These are phyloP conservation scores for Daldinia decipiens DNA, from an alignment of 495 filamentous ascomycete species.

Conservation along the genomic window DNA sequence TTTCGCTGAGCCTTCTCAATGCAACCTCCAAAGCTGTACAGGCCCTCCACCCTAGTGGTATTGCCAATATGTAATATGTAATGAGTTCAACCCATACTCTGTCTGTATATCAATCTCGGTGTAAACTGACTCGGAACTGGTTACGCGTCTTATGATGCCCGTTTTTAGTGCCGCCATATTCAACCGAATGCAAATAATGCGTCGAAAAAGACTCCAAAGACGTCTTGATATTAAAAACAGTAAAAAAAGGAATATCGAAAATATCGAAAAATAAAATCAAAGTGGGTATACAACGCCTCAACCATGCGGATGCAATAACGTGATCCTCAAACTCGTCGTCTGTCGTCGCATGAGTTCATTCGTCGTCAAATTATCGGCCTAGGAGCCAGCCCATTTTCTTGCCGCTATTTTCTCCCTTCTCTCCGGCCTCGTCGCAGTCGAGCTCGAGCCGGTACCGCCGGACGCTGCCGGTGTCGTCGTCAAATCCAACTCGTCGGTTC, in stretches of 20 bases:
- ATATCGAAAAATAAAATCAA: constrained; percentile 30
- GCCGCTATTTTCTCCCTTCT: constrained; percentile 29
- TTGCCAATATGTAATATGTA: constrained; percentile 34
- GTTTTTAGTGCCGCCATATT: constrained; percentile 5
- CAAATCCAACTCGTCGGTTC: constrained; percentile 58
- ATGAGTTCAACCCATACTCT: constrained; percentile 6
- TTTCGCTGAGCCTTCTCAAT: constrained; percentile 20
- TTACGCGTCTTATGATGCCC: constrained; percentile 4
- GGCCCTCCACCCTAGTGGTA: constrained; percentile 36
- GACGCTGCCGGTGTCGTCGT: constrained; percentile 64
- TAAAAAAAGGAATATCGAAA: background rate
- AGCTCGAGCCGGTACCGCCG: constrained; percentile 63
- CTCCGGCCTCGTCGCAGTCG: constrained; percentile 50
- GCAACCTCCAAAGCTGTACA: constrained; percentile 20
- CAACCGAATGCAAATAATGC: constrained; percentile 11
- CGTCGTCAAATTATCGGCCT: constrained; percentile 37
- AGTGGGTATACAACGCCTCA: constrained; percentile 46
- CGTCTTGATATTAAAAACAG: background rate
- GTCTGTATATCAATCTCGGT: constrained; percentile 25
- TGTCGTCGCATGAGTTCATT: constrained; percentile 37
- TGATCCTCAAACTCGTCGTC: constrained; percentile 32
- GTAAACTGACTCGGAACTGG: constrained; percentile 2
- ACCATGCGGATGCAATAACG: constrained; percentile 42
- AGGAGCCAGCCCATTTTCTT: constrained; percentile 47
- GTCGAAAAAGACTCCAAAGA: constrained; percentile 2